Conservation (phyloP, 257 asterid genomes). For the Paulownia fortunei region DNA sequence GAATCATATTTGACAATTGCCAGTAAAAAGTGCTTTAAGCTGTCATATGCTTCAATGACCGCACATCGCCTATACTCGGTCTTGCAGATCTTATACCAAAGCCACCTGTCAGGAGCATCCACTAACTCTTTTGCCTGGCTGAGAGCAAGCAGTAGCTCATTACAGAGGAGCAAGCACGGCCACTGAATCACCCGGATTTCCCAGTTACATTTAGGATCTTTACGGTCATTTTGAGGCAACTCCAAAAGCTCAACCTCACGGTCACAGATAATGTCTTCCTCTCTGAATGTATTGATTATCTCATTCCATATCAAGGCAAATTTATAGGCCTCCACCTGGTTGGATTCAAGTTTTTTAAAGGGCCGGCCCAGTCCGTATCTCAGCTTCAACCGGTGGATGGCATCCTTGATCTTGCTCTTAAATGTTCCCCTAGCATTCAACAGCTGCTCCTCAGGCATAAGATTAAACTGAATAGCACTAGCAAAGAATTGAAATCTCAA, state of each 20-base stretch:
- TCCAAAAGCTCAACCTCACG: slow-evolving; percentile 94
- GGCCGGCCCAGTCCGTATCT: slow-evolving; percentile 96
- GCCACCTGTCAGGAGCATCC: slow-evolving; percentile 98
- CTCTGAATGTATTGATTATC: slow-evolving; percentile 82
- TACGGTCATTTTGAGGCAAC: slow-evolving; percentile 77
- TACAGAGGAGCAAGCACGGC: slow-evolving; percentile 97
- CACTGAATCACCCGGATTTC: slow-evolving; percentile 91
- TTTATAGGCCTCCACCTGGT: slow-evolving; percentile 94
- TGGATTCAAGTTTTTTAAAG: slow-evolving; percentile 88
- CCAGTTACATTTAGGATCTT: slow-evolving; percentile 70
- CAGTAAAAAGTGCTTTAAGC: slow-evolving; percentile 73
- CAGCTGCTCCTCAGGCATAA: slow-evolving; percentile 99
- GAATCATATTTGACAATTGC: slow-evolving; percentile 73
- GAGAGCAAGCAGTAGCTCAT: slow-evolving; percentile 90
- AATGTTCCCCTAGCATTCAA: slow-evolving; percentile 74
- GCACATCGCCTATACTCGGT: slow-evolving; percentile 94
- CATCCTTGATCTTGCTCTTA: slow-evolving; percentile 83
- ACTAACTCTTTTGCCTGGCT: slow-evolving; percentile 96
- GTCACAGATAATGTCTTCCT: slow-evolving; percentile 90
- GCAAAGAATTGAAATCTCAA: slow-evolving; percentile 98
- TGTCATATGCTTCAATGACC: slow-evolving; percentile 86
- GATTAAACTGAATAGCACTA: slow-evolving; percentile 94
- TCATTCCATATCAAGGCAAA: slow-evolving; percentile 99
- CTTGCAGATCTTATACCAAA: slow-evolving; percentile 91
- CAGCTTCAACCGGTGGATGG: slow-evolving; percentile 80